A percentile compares a stretch with the other conserved stretches of the same genome.
Conservation (phyloP, 2,329 filamentous ascomycete genomes). For the Rugonectria rugulosa region DNA sequence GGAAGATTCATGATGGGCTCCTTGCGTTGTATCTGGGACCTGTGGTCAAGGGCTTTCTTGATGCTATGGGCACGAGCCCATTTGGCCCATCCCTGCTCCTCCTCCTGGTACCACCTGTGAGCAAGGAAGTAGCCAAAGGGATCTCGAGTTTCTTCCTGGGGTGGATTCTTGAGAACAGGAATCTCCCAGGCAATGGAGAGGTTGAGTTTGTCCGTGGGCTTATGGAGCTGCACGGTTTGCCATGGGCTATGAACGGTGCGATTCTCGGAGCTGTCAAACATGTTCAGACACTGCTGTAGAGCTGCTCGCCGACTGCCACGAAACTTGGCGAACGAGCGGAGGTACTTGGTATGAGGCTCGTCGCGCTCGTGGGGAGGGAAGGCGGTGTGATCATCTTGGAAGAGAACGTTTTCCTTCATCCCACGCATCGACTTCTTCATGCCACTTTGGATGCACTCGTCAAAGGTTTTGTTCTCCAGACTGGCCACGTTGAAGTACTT, state of each 20-base stretch:
- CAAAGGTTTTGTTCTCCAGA: constrained; percentile 47
- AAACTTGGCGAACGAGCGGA: constrained; percentile 43
- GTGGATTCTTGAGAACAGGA: constrained; percentile 22
- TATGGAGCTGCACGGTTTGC: constrained; percentile 46
- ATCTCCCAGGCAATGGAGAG: constrained; percentile 11
- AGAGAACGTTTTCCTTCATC: constrained; percentile 8
- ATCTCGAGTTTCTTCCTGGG: constrained; percentile 36
- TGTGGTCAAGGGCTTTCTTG: constrained; percentile 27
- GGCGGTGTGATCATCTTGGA: constrained; percentile 1
- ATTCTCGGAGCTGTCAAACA: constrained; percentile 49
- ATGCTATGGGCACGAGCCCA: constrained; percentile 25
- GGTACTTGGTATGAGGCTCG: constrained; percentile 19
- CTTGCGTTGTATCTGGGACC: constrained; percentile 2
- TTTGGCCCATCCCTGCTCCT: constrained; percentile 30
- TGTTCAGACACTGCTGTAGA: constrained; percentile 52
- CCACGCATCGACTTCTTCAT: constrained; percentile 28
- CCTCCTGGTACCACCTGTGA: constrained; percentile 30
- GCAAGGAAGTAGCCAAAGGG: constrained; percentile 40
- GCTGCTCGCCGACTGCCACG: constrained; percentile 55
- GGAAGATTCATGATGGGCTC: constrained; percentile 35
- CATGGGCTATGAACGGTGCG: constrained; percentile 45
- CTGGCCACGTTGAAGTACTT: constrained; percentile 43
- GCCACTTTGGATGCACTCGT: constrained; percentile 40
- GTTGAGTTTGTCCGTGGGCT: constrained; percentile 24
- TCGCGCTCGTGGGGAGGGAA: neutral